phyloP scores from a whole-genome alignment of 352 stramenopile genomes.

The Poterioochromonas sp. region DNA sequence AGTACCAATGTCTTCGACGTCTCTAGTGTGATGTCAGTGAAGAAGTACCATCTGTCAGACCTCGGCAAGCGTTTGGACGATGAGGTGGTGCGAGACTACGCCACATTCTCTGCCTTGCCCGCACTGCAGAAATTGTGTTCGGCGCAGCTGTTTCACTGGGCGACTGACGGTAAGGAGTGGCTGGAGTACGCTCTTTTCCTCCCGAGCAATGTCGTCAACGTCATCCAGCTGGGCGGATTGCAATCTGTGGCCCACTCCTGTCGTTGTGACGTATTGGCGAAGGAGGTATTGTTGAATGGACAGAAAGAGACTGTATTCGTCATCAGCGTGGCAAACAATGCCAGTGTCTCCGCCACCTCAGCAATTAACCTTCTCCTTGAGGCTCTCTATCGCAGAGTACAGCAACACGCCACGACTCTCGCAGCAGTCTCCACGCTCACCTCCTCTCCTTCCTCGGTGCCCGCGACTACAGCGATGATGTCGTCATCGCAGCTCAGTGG shows the following conservation, averaged over 20 bases:
- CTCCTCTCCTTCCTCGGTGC: not conserved
- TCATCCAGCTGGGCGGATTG: too few species aligned
- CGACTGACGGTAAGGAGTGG: not conserved
- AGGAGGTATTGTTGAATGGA: too few species aligned
- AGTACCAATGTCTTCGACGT: too few species aligned
- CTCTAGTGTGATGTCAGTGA: too few species aligned
- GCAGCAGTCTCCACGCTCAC: not conserved
- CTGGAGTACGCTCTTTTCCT: not conserved
- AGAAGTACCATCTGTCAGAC: not conserved
- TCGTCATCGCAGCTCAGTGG: not conserved
- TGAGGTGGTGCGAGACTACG: not conserved
- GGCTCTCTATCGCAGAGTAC: too few species aligned
- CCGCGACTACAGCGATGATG: too few species aligned
- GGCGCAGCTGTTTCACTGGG: constrained; percentile 21
- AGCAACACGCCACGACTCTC: not conserved
- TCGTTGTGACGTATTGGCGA: not conserved
- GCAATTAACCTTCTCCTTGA: too few species aligned
- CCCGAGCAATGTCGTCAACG: too few species aligned
- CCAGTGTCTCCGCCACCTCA: too few species aligned
- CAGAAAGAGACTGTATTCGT: too few species aligned
- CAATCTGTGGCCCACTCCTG: too few species aligned
- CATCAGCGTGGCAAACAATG: too few species aligned
- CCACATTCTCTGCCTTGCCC: not conserved
- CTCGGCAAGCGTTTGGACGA: not conserved
- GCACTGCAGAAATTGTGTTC: constrained; percentile 2